Evolutionary conservation across 2,329 filamentous ascomycete genomes (phyloP), one percentile per base, ranked within the genome.

Genomic region (Epichloe brachyelytri): DNA sequence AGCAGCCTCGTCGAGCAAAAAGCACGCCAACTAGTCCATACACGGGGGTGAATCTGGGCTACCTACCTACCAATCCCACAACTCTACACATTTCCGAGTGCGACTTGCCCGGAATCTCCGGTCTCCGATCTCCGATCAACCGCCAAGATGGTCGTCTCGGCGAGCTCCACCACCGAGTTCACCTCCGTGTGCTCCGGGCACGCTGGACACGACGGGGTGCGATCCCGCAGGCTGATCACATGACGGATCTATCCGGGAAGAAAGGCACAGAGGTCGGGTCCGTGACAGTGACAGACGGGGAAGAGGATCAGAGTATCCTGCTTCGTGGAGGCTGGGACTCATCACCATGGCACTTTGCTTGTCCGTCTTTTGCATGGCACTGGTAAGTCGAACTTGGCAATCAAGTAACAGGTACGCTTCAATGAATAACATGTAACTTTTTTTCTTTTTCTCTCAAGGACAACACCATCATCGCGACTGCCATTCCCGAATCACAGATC

Each of bases 381-480:
- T 54, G 49, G 52, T 54, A 51, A 1, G 52, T 44, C 22, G 17
- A 17, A 17, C 20, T 41, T 8, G 8, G 26, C 26, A 26, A 26
- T 26, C 20, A 20, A n/a, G 11, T 1, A 5, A 2, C 15, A 34
- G 7, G 22, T 7, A 7, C 22, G 22, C 6, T 8, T 26, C 22
- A 26, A 26, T 30, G 26, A 26, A 8, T 7, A 11, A 34, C 37
- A 36, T 14, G 5, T n/a, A 43, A 1, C 3, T 11, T 2, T 15
- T 36, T 36, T 36, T 36, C 1, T 36, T 26, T 6, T 52, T 49
- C 22, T 41, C n/a, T 30, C 11, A n/a, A 65, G 64, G 66, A 68
- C 54, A 63, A 61, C 54, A 65, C 64, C 10, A 69, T 70, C 49
- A 63, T 70, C 30, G 59, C 68, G 6, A 71, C 66, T 1, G 62